Conservation (phyloP, 1,284 basidiomycete species). For the Pyrrhoderma noxium region DNA sequence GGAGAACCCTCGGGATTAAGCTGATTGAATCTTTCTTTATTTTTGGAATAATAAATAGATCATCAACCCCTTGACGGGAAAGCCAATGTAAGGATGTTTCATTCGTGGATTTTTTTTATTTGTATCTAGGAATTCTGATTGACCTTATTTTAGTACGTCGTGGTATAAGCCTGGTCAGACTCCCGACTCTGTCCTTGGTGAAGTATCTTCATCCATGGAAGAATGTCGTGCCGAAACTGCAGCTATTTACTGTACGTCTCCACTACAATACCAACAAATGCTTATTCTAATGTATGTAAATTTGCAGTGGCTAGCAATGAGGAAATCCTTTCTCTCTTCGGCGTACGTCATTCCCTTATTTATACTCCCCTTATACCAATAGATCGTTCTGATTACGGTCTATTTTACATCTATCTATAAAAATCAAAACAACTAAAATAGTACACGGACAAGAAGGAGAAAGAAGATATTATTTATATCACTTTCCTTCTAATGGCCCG, state of each 20-base stretch:
- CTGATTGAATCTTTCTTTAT: not conserved
- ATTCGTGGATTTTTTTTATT: no score
- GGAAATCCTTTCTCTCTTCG: constrained; percentile 71
- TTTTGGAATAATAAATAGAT: constrained; percentile 35
- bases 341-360: constrained; percentile 39
- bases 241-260: constrained; percentile 58
- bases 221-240: constrained; percentile 84
- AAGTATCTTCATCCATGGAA: constrained; percentile 81
- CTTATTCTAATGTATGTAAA: constrained; percentile 42
- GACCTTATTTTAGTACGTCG: constrained; percentile 28
- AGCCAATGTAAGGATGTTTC: constrained; percentile 50
- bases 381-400: not conserved
- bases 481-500: constrained; percentile 81
- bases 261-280: not conserved
- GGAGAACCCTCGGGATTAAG: constrained; percentile 2
- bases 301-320: constrained; percentile 34
- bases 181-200: constrained; percentile 69
- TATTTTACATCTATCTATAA: no score
- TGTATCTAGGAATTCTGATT: not conserved
- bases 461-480: constrained; percentile 72
- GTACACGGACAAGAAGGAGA: constrained; percentile 60
- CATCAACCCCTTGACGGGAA: constrained; percentile 79
- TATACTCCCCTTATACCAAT: not conserved
- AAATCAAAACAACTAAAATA: constrained; percentile 25
- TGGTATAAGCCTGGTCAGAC: constrained; percentile 86